A percentile compares a stretch with the other conserved stretches of the same genome.
Conservation (phyloP, 164 flowering plant species). For the Nelumbo lutea region DNA sequence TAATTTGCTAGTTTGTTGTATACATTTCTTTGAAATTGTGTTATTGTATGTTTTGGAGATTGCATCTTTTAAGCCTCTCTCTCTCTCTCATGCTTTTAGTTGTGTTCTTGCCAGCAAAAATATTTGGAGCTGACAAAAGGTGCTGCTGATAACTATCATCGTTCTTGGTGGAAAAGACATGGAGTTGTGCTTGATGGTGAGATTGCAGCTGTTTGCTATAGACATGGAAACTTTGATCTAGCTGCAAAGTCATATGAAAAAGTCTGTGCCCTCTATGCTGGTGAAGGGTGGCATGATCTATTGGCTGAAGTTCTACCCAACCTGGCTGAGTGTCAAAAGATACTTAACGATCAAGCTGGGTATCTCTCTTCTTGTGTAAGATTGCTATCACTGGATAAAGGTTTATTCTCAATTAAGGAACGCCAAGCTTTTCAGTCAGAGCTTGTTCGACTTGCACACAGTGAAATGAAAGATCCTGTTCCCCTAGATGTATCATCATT, state of each 20-base stretch:
- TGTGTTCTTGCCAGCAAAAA: conserved; percentile 53
- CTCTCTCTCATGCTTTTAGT: not conserved
- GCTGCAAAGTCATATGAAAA: conserved; percentile 96
- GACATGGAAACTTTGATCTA: conserved; percentile 75
- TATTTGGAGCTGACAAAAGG: conserved; percentile 91
- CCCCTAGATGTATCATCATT: conserved; percentile 94
- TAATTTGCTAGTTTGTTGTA: not conserved
- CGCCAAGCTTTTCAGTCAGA: conserved; percentile 92
- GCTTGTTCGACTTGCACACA: conserved; percentile 83
- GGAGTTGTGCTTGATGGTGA: conserved; percentile 99
- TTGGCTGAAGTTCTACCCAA: conserved; percentile 95
- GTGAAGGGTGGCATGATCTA: conserved; percentile 98
- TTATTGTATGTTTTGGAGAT: not conserved
- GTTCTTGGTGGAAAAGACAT: conserved; percentile 98
- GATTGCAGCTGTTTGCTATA: conserved; percentile 81
- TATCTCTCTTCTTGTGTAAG: conserved; percentile 94
- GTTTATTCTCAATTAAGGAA: conserved; percentile 70
- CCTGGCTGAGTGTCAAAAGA: conserved; percentile 96
- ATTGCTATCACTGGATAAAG: conserved; percentile 80
- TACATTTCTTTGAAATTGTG: not conserved
- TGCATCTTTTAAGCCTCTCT: not conserved
- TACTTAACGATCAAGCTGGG: conserved; percentile 90
- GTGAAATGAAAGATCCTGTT: conserved; percentile 94
- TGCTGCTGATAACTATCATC: conserved; percentile 93
- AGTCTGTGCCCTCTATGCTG: conserved; percentile 97